Conservation (phyloP, 495 filamentous ascomycete species). For the Penicillium macrosclerotiorum region DNA sequence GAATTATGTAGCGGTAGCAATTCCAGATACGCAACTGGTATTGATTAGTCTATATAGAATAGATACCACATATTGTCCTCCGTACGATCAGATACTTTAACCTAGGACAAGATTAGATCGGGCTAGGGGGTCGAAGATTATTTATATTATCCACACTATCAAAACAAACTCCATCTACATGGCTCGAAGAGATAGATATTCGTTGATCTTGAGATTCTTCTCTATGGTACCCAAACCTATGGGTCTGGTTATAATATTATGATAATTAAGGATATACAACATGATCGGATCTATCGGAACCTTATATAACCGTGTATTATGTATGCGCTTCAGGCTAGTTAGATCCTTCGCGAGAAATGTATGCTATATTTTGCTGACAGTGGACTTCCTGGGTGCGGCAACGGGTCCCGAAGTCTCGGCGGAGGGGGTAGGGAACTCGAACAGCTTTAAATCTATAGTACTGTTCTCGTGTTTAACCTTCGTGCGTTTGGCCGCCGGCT, state of each 20-base stretch:
- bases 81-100: too few relatives aligned
- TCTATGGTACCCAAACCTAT: slow-evolving; percentile 87
- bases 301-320: slow-evolving; percentile 68
- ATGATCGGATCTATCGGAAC: slow-evolving; percentile 70
- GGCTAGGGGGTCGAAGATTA: too few relatives aligned
- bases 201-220: slow-evolving; percentile 64
- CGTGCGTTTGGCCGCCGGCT: slow-evolving; percentile 73
- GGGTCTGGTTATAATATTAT: slow-evolving; percentile 65
- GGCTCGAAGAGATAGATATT: slow-evolving; percentile 62
- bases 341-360: slow-evolving; percentile 55
- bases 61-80: too few relatives aligned
- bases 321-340: slow-evolving; percentile 75
- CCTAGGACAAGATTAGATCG: too few relatives aligned
- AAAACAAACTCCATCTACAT: slow-evolving; percentile 69
- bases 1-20: too few relatives aligned
- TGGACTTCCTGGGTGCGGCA: slow-evolving; percentile 14
- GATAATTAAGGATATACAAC: slow-evolving; percentile 70
- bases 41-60: too few relatives aligned
- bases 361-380: slow-evolving; percentile 56
- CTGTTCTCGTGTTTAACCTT: slow-evolving; percentile 54
- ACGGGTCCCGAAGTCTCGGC: slow-evolving; percentile 15
- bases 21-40: too few relatives aligned
- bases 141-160: slow-evolving; percentile 73
- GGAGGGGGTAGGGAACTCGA: slow-evolving; percentile 16
- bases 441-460: slow-evolving; percentile 36